A percentile compares a stretch with the other conserved stretches of the same genome.
Conservation (phyloP, 2,329 filamentous ascomycete genomes). For the Monilinia polystroma region DNA sequence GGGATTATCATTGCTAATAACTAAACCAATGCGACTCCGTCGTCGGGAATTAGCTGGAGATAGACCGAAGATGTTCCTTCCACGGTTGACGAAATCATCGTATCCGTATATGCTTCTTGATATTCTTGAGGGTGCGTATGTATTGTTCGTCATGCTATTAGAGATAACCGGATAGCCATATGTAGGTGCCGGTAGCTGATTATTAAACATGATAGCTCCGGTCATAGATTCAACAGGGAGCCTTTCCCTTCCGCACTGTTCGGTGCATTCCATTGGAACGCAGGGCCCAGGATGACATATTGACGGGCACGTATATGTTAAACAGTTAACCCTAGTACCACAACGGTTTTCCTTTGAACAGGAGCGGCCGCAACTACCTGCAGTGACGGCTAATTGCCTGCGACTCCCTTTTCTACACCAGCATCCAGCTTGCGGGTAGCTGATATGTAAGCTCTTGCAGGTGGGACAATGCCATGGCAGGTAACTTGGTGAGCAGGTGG, state of each 20-base stretch:
- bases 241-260: background rate
- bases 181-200: background rate
- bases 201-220: background rate
- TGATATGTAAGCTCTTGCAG: background rate
- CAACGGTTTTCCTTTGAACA: background rate
- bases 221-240: no score
- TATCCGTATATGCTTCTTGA: no score
- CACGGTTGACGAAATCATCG: no score
- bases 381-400: no score
- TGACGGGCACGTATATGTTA: background rate
- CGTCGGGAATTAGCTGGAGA: background rate
- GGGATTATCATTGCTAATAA: no score
- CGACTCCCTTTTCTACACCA: background rate
- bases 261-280: background rate
- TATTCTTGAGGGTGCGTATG: background rate
- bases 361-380: conserved; percentile 1
- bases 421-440: background rate
- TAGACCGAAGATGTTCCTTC: no score
- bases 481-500: no score
- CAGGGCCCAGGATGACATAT: conserved; percentile 19
- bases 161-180: background rate
- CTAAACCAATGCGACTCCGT: background rate
- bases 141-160: background rate
- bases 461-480: background rate
- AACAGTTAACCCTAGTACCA: background rate